Percentiles rank a stretch among this genome's conserved stretches.
phyloP scores from a whole-genome alignment of 805 yeast genomes.

The Starmerella floris region DNA sequence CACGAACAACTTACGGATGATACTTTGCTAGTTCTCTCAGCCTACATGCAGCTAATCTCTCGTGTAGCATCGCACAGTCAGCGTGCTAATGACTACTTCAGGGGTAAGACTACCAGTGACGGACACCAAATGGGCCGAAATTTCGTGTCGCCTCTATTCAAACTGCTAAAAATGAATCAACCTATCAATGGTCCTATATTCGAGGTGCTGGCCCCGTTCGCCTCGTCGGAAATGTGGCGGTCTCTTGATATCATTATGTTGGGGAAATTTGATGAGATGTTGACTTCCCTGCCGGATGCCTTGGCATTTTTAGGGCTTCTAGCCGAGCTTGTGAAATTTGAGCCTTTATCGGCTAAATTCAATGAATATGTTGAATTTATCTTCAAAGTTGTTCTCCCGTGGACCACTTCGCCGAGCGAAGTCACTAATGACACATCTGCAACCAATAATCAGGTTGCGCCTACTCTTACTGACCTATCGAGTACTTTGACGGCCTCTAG shows the following conservation, averaged over 20 bases:
- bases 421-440: neutral
- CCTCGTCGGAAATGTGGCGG: slow-evolving; percentile 13
- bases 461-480: neutral
- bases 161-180: slow-evolving; percentile 35
- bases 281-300: slow-evolving; percentile 43
- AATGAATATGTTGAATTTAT: slow-evolving; percentile 51
- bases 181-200: slow-evolving; percentile 44
- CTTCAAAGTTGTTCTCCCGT: slow-evolving; percentile 49
- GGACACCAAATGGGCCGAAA: neutral
- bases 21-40: slow-evolving; percentile 57
- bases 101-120: neutral
- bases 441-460: neutral
- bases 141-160: slow-evolving; percentile 32
- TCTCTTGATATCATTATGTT: slow-evolving; percentile 6
- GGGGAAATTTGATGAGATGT: slow-evolving; percentile 31
- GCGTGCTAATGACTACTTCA: neutral
- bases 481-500: neutral
- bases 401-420: slow-evolving; percentile 21
- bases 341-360: neutral
- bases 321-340: slow-evolving; percentile 26
- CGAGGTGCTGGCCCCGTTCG: slow-evolving; percentile 35
- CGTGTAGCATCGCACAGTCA: slow-evolving; percentile 36
- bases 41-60: slow-evolving; percentile 54
- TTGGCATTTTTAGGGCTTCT: slow-evolving; percentile 50
- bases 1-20: slow-evolving; percentile 37